Evolutionary conservation across 495 filamentous ascomycete species (phyloP).

Genomic region (Penicillium mononematosum): DNA sequence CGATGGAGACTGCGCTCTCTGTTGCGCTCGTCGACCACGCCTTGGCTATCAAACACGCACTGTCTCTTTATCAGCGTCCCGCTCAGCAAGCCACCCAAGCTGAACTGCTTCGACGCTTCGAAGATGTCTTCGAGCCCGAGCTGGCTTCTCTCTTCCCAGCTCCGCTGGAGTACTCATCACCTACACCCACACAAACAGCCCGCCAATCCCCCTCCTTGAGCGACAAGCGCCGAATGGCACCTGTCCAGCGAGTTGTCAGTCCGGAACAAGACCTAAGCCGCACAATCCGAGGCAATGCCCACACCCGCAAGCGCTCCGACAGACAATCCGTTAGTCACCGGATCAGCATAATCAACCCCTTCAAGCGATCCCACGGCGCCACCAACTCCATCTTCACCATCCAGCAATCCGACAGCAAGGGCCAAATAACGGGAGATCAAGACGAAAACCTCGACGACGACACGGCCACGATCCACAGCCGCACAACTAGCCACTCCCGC

Average conservation of each 20-base stretch:
- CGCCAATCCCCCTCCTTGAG: slow-evolving; percentile 26
- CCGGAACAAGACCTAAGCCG: slow-evolving; percentile 43
- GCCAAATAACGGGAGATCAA: slow-evolving; percentile 23
- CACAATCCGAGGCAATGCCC: slow-evolving; percentile 30
- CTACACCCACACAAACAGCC: slow-evolving; percentile 25
- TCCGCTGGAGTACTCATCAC: slow-evolving; percentile 26
- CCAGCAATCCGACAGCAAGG: slow-evolving; percentile 29
- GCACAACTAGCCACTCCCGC: slow-evolving; percentile 40
- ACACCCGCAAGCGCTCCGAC: slow-evolving; percentile 36
- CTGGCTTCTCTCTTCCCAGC: slow-evolving; percentile 29
- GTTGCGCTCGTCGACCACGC: slow-evolving; percentile 88
- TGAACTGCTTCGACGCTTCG: slow-evolving; percentile 51
- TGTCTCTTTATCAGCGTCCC: slow-evolving; percentile 63
- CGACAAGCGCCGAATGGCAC: slow-evolving; percentile 27
- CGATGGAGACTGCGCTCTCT: slow-evolving; percentile 78
- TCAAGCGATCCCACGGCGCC: slow-evolving; percentile 43
- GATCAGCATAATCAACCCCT: slow-evolving; percentile 51
- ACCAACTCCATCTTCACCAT: slow-evolving; percentile 39
- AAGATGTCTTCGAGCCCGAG: slow-evolving; percentile 52
- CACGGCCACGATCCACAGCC: slow-evolving; percentile 46
- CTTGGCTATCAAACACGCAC: slow-evolving; percentile 76
- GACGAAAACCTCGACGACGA: slow-evolving; percentile 39
- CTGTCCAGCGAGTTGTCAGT: slow-evolving; percentile 34
- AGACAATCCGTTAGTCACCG: slow-evolving; percentile 47
- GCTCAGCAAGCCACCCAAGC: slow-evolving; percentile 59